Base-by-base conservation (phyloP, 2,329 filamentous ascomycete species). In the Claviceps maximensis region DNA sequence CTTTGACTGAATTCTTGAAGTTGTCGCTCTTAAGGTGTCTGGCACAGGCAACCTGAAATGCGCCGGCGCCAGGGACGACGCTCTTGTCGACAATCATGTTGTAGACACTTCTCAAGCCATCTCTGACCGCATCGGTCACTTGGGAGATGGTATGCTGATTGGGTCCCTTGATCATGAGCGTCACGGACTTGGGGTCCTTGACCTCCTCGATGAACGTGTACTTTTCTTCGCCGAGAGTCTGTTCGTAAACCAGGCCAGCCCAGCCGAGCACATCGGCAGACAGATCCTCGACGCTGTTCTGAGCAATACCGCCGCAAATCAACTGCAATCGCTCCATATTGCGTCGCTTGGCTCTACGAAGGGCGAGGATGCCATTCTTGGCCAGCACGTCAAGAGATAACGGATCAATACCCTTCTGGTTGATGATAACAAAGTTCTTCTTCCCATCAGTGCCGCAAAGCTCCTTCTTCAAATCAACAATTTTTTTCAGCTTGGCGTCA, bases 51-150 rank as follows among this genome's bases (percentile, higher is more conserved):
- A 98, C 84, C 71, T 98, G 93, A 82, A 95, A 98, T 49, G 93
- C 88, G 62, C 93, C 93, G 54, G 83, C 93, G 54, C 93, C 93
- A 1, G 93, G 93, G 27, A 98, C 89, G 21, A 98, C 93, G 60
- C 87, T 91, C 71, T 85, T 83, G 69, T 98, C 93, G n/a, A 97
- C 91, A 68, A 98, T 97, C 78, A 95, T 95, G 77, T 98, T 98
- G 80, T 96, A 97, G 49, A 97, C 93, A 67, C 89, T 95, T 65
- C 93, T 83, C 60, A 98, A 78, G 57, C 93, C 93, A 67, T 98
- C 93, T 52, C 93, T 83, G 46, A 97, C 93, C 2, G 93, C 93
- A 67, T 98, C 93, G 59, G 89, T 95, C 65, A 98, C 89, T 71
- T 98, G 93, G 15, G 87, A 83, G 63, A 98, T 98, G 56, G 91